Conservation (phyloP, 768 basidiomycete species). For the Boletus barrowsii region DNA sequence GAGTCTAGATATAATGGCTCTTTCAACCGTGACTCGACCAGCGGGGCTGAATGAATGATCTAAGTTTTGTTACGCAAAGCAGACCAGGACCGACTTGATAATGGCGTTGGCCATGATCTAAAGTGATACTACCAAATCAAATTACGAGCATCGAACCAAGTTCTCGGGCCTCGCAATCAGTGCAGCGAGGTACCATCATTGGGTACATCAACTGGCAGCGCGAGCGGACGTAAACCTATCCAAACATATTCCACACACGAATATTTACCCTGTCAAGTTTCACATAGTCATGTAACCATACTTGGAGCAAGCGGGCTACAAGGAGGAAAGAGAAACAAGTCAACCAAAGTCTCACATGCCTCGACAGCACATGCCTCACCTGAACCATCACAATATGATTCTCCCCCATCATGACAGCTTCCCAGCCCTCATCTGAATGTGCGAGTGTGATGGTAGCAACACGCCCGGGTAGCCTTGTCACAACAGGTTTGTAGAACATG, state of each 20-base stretch:
- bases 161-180: too few relatives aligned
- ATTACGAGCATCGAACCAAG: too few relatives aligned
- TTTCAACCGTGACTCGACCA: too few relatives aligned
- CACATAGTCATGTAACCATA: constrained; percentile 31
- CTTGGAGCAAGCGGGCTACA: constrained; percentile 9
- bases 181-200: too few relatives aligned
- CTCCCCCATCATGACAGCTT: constrained; percentile 36
- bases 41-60: too few relatives aligned
- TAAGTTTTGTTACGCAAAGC: too few relatives aligned
- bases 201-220: too few relatives aligned
- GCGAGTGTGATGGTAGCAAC: constrained; percentile 17
- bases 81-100: too few relatives aligned
- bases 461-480: constrained; percentile 28
- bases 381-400: constrained; percentile 34
- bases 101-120: too few relatives aligned
- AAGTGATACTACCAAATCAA: too few relatives aligned
- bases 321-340: background rate
- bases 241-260: background rate
- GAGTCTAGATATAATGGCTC: too few relatives aligned
- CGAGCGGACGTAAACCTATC: too few relatives aligned
- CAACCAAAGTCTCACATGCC: background rate
- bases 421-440: constrained; percentile 20
- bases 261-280: background rate
- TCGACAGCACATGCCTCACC: constrained; percentile 13
- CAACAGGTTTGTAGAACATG: constrained; percentile 21